phyloP scores from a whole-genome alignment of 1,139 yeast genomes.

The Kazachstania sp. region DNA sequence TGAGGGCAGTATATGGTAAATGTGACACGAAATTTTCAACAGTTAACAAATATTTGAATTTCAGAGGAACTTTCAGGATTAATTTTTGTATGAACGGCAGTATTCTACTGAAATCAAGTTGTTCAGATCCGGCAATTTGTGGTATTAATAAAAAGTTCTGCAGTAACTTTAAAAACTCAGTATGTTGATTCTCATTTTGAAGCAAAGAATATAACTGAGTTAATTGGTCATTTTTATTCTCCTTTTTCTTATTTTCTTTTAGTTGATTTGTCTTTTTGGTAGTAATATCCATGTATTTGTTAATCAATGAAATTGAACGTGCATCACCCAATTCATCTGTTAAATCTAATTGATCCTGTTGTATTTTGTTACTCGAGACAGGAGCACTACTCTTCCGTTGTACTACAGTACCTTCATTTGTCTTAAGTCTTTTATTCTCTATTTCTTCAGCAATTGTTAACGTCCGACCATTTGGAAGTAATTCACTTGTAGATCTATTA shows the following conservation, averaged over 20 bases:
- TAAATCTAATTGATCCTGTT: slow-evolving; percentile 19
- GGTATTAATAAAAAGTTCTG: slow-evolving; percentile 8
- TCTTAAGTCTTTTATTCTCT: slow-evolving; percentile 5
- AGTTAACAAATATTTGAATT: slow-evolving; percentile 26
- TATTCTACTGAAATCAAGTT: slow-evolving; percentile 8
- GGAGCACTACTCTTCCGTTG: slow-evolving; percentile 23
- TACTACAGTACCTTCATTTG: slow-evolving; percentile 2
- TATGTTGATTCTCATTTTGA: slow-evolving; percentile 1
- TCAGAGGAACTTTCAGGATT: slow-evolving; percentile 25
- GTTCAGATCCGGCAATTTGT: not conserved
- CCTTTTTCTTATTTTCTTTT: not conserved
- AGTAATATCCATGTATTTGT: slow-evolving; percentile 19
- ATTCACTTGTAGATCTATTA: slow-evolving; percentile 24
- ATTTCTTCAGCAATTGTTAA: not conserved
- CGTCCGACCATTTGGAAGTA: slow-evolving; percentile 8
- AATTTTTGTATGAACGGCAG: slow-evolving; percentile 13
- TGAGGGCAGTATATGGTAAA: slow-evolving; percentile 21
- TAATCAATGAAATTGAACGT: slow-evolving; percentile 21
- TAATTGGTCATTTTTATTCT: not conserved
- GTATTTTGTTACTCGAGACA: slow-evolving; percentile 3
- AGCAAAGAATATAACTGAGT: slow-evolving; percentile 2
- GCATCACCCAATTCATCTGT: slow-evolving; percentile 23
- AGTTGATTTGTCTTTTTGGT: not conserved
- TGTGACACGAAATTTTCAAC: slow-evolving; percentile 1
- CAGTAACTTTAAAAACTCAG: slow-evolving; percentile 9